Evolutionary conservation across 2,329 filamentous ascomycete species (phyloP).

Genomic region (Penicillium janthinellum): DNA sequence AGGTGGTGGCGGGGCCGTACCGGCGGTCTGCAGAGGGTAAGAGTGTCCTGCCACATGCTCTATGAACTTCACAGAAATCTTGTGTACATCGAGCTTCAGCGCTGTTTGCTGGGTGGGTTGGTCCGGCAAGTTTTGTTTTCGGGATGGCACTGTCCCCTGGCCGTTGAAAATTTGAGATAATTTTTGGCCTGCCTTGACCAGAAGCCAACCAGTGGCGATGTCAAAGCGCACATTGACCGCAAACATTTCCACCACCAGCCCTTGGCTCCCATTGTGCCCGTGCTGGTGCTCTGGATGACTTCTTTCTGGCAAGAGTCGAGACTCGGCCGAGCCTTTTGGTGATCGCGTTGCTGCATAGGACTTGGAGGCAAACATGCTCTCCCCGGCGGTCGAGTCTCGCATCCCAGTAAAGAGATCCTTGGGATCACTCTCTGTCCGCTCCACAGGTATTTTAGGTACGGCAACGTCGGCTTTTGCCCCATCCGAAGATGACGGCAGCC

Average conservation of each 20-base stretch:
- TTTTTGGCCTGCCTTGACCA: constrained; percentile 41
- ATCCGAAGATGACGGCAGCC: constrained; percentile 35
- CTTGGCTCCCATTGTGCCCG: constrained; percentile 1
- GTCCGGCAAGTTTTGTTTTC: constrained; percentile 8
- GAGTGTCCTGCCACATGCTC: constrained; percentile 38
- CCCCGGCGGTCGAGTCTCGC: constrained; percentile 25
- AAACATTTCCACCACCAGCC: constrained; percentile 36
- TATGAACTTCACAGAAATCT: constrained; percentile 40
- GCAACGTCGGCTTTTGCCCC: constrained; percentile 13
- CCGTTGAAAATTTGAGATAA: constrained; percentile 25
- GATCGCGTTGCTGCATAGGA: constrained; percentile 24
- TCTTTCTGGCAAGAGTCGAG: constrained; percentile 18
- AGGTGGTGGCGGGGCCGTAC: constrained; percentile 19
- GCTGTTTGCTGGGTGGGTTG: constrained; percentile 12
- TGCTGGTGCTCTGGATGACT: constrained; percentile 10
- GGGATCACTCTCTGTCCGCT: constrained; percentile 20
- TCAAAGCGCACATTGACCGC: constrained; percentile 39
- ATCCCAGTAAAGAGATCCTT: constrained; percentile 26
- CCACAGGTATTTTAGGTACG: constrained; percentile 12
- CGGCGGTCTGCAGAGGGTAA: constrained; percentile 23
- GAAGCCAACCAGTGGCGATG: constrained; percentile 45
- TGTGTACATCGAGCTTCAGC: constrained; percentile 32
- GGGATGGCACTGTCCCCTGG: constrained; percentile 11
- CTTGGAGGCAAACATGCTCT: constrained; percentile 30
- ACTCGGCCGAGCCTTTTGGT: constrained; percentile 21